A percentile compares a stretch with the other conserved stretches of the same genome.
phyloP scores from a whole-genome alignment of 2,329 filamentous ascomycete genomes.

The Xylaria sp. region DNA sequence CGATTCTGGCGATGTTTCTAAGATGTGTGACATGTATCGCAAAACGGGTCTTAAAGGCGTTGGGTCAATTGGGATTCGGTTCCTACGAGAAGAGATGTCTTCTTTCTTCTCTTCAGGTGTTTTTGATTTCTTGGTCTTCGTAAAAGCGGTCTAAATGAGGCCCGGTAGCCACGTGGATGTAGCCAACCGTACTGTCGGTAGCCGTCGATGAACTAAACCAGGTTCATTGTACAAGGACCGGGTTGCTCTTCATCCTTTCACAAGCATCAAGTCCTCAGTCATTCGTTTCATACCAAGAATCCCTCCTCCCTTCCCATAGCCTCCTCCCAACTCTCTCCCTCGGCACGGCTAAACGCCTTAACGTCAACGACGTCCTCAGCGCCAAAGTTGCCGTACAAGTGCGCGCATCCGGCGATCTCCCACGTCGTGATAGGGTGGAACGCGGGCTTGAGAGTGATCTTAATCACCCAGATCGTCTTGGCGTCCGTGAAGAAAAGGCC shows the following conservation, averaged over 20 bases:
- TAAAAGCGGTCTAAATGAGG: too few species aligned
- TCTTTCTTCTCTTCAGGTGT: not conserved
- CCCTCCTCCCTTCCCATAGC: slow-evolving; percentile 35
- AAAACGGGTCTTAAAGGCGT: not conserved
- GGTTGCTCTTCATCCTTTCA: too few species aligned
- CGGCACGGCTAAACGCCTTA: slow-evolving; percentile 42
- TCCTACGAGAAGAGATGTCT: not conserved
- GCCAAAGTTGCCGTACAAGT: slow-evolving; percentile 56
- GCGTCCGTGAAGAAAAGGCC: slow-evolving; percentile 29
- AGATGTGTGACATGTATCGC: not conserved
- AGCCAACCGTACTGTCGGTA: too few species aligned
- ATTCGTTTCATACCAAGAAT: slow-evolving; percentile 34
- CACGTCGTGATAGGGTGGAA: slow-evolving; percentile 45
- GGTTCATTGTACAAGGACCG: too few species aligned
- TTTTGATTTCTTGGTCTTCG: too few species aligned
- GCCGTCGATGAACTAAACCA: too few species aligned
- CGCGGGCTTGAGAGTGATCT: slow-evolving; percentile 43
- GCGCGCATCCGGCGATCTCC: slow-evolving; percentile 51
- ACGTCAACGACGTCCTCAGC: slow-evolving; percentile 44
- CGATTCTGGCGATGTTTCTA: not conserved
- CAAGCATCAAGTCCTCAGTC: too few species aligned
- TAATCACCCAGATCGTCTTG: slow-evolving; percentile 33
- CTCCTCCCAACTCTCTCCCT: slow-evolving; percentile 44
- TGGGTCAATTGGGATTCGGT: not conserved
- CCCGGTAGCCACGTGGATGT: too few species aligned